These are phyloP conservation scores for Tylopilus rubrobrunneus DNA, from an alignment of 768 basidiomycete species.

Conservation along the genomic window DNA sequence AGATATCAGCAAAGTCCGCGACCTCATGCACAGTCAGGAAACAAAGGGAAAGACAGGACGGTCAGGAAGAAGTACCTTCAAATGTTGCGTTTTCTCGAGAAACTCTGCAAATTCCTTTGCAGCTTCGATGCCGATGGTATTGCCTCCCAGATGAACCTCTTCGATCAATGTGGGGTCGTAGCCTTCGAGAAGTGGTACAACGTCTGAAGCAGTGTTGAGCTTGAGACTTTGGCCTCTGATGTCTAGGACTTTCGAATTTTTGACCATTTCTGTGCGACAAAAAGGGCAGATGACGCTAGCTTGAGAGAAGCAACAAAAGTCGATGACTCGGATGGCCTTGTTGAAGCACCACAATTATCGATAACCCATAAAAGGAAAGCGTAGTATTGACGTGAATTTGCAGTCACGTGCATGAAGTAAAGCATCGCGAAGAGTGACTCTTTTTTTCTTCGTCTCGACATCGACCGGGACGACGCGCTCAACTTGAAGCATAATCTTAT, in stretches of 20 bases:
- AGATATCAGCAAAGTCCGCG: slow-evolving; percentile 96
- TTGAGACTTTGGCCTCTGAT: slow-evolving; percentile 49
- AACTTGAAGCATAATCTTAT: background rate
- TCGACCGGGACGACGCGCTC: slow-evolving; percentile 1
- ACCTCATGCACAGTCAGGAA: slow-evolving; percentile 47
- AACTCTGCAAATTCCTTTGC: slow-evolving; percentile 80
- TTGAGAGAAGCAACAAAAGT: background rate
- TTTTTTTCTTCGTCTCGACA: slow-evolving; percentile 6
- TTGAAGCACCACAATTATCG: slow-evolving; percentile 2
- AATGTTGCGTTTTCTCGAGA: slow-evolving; percentile 55
- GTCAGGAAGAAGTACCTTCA: slow-evolving; percentile 52
- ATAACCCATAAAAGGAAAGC: slow-evolving; percentile 18
- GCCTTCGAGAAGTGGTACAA: slow-evolving; percentile 65
- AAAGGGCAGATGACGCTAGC: background rate
- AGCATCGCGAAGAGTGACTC: background rate
- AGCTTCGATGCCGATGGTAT: slow-evolving; percentile 91
- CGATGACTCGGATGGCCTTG: background rate
- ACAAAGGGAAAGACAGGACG: background rate
- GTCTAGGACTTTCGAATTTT: slow-evolving; percentile 21
- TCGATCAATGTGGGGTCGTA: slow-evolving; percentile 66
- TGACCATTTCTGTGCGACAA: slow-evolving; percentile 14
- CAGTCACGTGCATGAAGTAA: slow-evolving; percentile 21
- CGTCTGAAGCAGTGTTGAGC: slow-evolving; percentile 70
- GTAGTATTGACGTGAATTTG: background rate
- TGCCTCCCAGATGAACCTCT: slow-evolving; percentile 91